Evolutionary conservation across 352 stramenopile genomes (phyloP).

Genomic region (Phytopythium ostracodes): DNA sequence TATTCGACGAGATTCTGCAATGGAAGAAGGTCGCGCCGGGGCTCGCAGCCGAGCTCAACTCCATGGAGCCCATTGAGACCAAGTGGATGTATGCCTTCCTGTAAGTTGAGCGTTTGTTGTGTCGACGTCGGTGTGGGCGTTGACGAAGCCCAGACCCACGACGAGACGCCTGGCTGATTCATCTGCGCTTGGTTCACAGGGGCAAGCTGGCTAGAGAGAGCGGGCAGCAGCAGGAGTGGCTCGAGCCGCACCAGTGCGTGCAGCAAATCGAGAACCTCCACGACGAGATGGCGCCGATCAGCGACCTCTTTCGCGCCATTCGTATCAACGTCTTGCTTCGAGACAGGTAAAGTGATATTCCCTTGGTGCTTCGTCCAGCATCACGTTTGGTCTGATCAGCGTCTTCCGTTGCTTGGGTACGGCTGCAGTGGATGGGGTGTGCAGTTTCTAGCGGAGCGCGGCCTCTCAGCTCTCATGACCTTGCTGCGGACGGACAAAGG

Average conservation of each 20-base stretch:
- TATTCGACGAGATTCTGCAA: conserved; percentile 47
- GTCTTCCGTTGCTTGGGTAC: not conserved
- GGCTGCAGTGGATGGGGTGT: conserved; percentile 43
- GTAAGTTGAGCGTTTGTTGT: conserved; percentile 20
- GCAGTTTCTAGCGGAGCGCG: conserved; percentile 42
- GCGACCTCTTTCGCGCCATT: conserved; percentile 55
- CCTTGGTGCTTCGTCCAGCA: too few species aligned
- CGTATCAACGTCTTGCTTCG: conserved; percentile 59
- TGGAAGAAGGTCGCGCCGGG: conserved; percentile 18
- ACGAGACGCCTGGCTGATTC: not conserved
- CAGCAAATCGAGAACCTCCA: conserved; percentile 37
- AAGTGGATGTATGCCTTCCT: conserved; percentile 78
- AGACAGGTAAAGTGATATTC: conserved; percentile 26
- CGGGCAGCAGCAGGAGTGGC: conserved; percentile 30
- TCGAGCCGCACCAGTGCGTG: conserved; percentile 49
- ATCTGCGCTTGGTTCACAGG: conserved; percentile 5
- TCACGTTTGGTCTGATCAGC: not conserved
- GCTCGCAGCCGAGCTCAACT: conserved; percentile 36
- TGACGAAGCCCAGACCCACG: not conserved
- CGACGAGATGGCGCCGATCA: conserved; percentile 24
- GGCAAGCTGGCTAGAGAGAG: conserved; percentile 38
- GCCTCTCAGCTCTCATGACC: conserved; percentile 31
- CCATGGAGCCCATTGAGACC: conserved; percentile 38
- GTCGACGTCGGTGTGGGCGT: not conserved
- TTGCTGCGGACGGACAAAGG: conserved; percentile 28